phyloP scores from a whole-genome alignment of 371 early-diverging fungal species.

The Mucor indicus region DNA sequence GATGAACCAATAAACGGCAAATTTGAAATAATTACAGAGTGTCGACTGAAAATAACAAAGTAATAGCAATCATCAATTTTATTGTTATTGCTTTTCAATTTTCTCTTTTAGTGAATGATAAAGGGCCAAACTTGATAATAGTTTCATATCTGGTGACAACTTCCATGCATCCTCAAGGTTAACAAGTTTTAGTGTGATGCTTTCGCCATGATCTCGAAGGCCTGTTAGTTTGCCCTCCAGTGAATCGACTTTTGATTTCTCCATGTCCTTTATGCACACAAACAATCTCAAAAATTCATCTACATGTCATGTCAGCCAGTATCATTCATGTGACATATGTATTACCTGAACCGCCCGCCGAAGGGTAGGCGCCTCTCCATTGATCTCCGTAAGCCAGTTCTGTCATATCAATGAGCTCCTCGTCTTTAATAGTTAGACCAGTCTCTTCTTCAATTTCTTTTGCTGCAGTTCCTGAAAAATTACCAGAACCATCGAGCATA shows the following conservation, averaged over 20 bases:
- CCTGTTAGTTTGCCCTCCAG: slow-evolving; percentile 72
- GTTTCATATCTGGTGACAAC: slow-evolving; percentile 68
- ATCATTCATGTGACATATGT: neutral
- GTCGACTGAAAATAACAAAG: too few species aligned
- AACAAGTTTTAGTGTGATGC: slow-evolving; percentile 67
- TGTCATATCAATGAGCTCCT: slow-evolving; percentile 70
- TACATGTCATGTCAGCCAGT: slow-evolving; percentile 4
- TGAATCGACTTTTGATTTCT: slow-evolving; percentile 42
- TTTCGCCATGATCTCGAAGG: slow-evolving; percentile 75
- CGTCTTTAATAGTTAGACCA: slow-evolving; percentile 50
- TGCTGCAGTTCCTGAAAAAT: slow-evolving; percentile 72
- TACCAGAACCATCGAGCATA: slow-evolving; percentile 79
- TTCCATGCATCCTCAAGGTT: slow-evolving; percentile 66
- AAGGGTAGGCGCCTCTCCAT: slow-evolving; percentile 69
- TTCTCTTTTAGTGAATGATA: slow-evolving; percentile 51
- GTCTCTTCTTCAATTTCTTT: slow-evolving; percentile 62
- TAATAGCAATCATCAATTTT: too few species aligned
- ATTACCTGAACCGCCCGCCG: slow-evolving; percentile 71
- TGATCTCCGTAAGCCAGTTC: slow-evolving; percentile 48
- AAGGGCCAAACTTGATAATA: slow-evolving; percentile 66
- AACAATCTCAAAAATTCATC: slow-evolving; percentile 79
- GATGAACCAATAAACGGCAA: too few species aligned
- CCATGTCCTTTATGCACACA: slow-evolving; percentile 62
- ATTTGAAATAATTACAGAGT: too few species aligned
- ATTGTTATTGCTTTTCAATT: neutral